These are phyloP conservation scores for Fusarium virguliforme DNA, from an alignment of 2,329 filamentous ascomycete species.

Conservation along the genomic window DNA sequence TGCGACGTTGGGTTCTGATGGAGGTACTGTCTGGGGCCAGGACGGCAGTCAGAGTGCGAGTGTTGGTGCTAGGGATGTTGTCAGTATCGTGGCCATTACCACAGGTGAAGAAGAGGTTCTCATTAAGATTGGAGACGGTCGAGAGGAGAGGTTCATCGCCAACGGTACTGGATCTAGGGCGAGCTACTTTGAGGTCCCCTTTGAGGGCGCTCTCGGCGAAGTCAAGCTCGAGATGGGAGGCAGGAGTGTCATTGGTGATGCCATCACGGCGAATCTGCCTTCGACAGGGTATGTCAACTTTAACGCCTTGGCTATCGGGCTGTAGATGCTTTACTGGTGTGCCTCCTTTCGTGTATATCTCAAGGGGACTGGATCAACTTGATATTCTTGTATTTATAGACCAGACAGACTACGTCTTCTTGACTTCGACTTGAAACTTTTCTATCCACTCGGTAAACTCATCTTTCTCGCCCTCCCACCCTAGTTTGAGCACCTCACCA, in stretches of 20 bases:
- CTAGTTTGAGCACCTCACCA: slow-evolving; percentile 69
- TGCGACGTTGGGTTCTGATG: slow-evolving; percentile 47
- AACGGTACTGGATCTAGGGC: slow-evolving; percentile 34
- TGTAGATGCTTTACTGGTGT: slow-evolving; percentile 19
- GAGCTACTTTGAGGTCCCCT: slow-evolving; percentile 47
- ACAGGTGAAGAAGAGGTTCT: slow-evolving; percentile 49
- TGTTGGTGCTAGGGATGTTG: slow-evolving; percentile 50
- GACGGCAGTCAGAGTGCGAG: slow-evolving; percentile 46
- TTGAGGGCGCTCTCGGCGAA: slow-evolving; percentile 32
- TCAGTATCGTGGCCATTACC: slow-evolving; percentile 55
- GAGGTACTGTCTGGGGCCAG: slow-evolving; percentile 54
- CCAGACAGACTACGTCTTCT: slow-evolving; percentile 54
- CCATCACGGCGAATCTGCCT: slow-evolving; percentile 40
- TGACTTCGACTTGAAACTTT: slow-evolving; percentile 69
- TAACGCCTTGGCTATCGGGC: slow-evolving; percentile 41
- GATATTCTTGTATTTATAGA: neutral
- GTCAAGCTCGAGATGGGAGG: slow-evolving; percentile 44
- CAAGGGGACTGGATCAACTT: neutral
- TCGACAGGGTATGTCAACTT: slow-evolving; percentile 47
- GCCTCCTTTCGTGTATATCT: neutral
- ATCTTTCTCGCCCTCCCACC: slow-evolving; percentile 78
- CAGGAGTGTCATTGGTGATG: slow-evolving; percentile 26
- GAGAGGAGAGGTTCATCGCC: slow-evolving; percentile 35
- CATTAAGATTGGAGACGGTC: slow-evolving; percentile 54
- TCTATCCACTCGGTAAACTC: slow-evolving; percentile 85